Base-by-base conservation (phyloP, 768 basidiomycete species). In the Leccinum truebloodii region DNA sequence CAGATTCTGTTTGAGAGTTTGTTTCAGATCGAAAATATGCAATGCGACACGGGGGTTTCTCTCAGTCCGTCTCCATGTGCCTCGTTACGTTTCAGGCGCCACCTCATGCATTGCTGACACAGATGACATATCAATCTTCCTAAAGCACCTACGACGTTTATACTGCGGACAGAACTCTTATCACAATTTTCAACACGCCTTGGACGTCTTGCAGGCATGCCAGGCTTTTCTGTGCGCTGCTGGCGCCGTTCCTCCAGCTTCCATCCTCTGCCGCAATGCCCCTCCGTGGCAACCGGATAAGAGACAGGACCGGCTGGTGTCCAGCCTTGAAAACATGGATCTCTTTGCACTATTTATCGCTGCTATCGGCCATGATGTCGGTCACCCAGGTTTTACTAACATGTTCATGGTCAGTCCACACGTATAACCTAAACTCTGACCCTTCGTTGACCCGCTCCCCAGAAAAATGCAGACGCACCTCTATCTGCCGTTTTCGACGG, bases 311-410 rank as follows among this genome's bases (percentile, higher is more conserved):
- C 73, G 74, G 52, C 66, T 67, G 28, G 76, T 75, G 13, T 77
- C 81, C 58, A 73, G 74, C 20, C 78, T 90, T 14, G 79, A 75
- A 1, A 84, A 86, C 22, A 80, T 84, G 57, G 95, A 98, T 68
- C 75, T 98, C 14, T 89, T 98, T 67, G 84, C 90, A 2, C 75
- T 98, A 14, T 90, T 89, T 67, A 80, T 99, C 57, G 94, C 93
- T 1, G 95, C 95, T 46, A 94, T 99, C 67, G 97, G 97, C 0
- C 97, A 99, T 70, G 97, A 99, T 73, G 95, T 94, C 18, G 96
- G 94, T 0, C 97, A 99, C 76, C 97, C 97, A 0, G 97, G 97
- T 1, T 84, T 98, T 59, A 90, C 89, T 26, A 98, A 98, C 71
- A 78, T 85, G 14, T 98, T 98, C 76, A 92, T 98, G 91, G 95